Percentiles rank a stretch among this genome's conserved stretches.
phyloP scores from a whole-genome alignment of 495 filamentous ascomycete species.

The Penicillium arizonense region DNA sequence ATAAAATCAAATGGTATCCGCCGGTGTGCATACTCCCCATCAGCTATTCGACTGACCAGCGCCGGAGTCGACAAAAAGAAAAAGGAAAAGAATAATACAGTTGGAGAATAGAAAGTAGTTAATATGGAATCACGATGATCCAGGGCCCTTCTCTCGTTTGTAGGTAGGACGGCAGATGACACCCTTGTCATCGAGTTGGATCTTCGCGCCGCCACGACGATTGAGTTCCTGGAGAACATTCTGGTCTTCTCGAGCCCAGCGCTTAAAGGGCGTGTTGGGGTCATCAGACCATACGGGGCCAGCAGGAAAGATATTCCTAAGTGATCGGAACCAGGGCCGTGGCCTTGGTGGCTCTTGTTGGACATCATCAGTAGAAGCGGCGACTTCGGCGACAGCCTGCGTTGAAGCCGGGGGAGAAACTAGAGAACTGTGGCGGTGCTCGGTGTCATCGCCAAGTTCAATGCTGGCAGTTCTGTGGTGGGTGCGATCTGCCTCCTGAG shows the following conservation, averaged over 20 bases:
- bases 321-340: slow-evolving; percentile 35
- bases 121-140: background rate
- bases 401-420: no score
- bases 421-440: background rate
- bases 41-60: background rate
- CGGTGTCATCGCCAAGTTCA: slow-evolving; percentile 37
- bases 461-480: slow-evolving; percentile 42
- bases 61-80: no score
- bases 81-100: background rate
- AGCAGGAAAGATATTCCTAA: slow-evolving; percentile 25
- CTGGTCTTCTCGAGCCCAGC: slow-evolving; percentile 38
- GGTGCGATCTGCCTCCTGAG: slow-evolving; percentile 18
- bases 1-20: background rate
- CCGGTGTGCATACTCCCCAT: background rate
- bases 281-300: slow-evolving; percentile 34
- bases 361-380: background rate
- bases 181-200: slow-evolving; percentile 34
- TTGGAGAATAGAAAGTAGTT: background rate
- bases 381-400: background rate
- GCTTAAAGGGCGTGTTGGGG: slow-evolving; percentile 41
- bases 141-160: background rate
- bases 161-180: slow-evolving; percentile 27
- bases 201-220: slow-evolving; percentile 27
- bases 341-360: slow-evolving; percentile 6
- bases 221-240: slow-evolving; percentile 30